phyloP scores from a whole-genome alignment of 352 stramenopile species.

The Phytophthora idaei region DNA sequence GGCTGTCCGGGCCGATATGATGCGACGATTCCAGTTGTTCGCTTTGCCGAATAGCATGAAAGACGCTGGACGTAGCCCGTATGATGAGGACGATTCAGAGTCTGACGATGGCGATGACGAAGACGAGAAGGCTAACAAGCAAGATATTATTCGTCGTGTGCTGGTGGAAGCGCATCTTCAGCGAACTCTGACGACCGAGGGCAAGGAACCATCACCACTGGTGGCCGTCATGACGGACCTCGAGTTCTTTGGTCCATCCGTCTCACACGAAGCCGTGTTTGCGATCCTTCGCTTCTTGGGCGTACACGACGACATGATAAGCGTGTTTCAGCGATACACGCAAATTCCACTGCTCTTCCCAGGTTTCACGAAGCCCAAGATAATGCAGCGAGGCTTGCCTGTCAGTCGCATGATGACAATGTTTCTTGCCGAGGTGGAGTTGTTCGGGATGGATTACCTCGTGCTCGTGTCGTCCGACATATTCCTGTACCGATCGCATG shows the following conservation, averaged over 20 bases:
- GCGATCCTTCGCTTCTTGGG: constrained; percentile 46
- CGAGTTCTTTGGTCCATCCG: constrained; percentile 55
- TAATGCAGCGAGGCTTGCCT: constrained; percentile 45
- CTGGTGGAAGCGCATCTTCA: constrained; percentile 44
- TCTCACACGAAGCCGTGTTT: constrained; percentile 49
- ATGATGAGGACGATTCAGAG: constrained; percentile 24
- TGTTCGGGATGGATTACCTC: constrained; percentile 57
- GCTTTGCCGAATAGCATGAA: constrained; percentile 32
- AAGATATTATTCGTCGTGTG: constrained; percentile 53
- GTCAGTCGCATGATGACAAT: constrained; percentile 45
- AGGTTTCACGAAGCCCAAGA: constrained; percentile 29
- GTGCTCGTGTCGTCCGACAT: constrained; percentile 39
- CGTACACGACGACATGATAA: constrained; percentile 36
- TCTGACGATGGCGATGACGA: constrained; percentile 10
- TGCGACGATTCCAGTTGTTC: constrained; percentile 31
- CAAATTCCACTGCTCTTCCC: constrained; percentile 48
- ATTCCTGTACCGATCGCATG: constrained; percentile 51
- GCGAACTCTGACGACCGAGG: constrained; percentile 11
- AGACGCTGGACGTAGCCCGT: constrained; percentile 11
- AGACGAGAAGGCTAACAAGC: constrained; percentile 30
- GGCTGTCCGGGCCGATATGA: constrained; percentile 19
- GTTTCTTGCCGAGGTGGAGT: constrained; percentile 46
- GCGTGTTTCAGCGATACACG: constrained; percentile 45
- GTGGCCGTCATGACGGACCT: constrained; percentile 55
- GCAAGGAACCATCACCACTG: constrained; percentile 18